These are phyloP conservation scores for Citrus hindsii DNA, from an alignment of 345 rosid genomes.

Conservation along the genomic window DNA sequence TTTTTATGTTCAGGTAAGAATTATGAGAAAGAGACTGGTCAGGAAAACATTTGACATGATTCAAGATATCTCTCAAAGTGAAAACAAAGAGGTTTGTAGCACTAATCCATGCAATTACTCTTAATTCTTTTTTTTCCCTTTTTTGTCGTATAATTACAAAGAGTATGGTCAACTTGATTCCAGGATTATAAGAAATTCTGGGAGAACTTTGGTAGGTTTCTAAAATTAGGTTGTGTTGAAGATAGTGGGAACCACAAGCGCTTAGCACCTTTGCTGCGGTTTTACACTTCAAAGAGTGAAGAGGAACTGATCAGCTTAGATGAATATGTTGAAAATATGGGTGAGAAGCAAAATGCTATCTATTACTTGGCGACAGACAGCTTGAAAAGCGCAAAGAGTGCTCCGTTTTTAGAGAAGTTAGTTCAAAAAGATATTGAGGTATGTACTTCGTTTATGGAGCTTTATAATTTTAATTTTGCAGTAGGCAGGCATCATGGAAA, in stretches of 20 bases:
- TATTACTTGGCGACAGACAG: slow-evolving; percentile 94
- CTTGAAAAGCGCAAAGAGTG: slow-evolving; percentile 86
- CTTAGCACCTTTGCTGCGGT: slow-evolving; percentile 76
- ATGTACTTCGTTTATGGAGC: neutral
- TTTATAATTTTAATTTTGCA: neutral
- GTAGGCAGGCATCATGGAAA: neutral
- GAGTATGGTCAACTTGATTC: slow-evolving; percentile 14
- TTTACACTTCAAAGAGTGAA: slow-evolving; percentile 80
- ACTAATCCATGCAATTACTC: neutral
- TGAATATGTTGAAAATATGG: slow-evolving; percentile 91
- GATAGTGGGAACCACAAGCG: slow-evolving; percentile 98
- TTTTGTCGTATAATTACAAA: neutral
- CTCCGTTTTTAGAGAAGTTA: slow-evolving; percentile 96
- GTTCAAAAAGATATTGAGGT: slow-evolving; percentile 94
- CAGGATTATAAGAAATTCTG: slow-evolving; percentile 98
- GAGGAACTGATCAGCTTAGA: slow-evolving; percentile 80
- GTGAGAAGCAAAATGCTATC: slow-evolving; percentile 90
- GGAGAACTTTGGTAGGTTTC: slow-evolving; percentile 94
- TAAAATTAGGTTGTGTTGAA: slow-evolving; percentile 92
- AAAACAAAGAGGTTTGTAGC: slow-evolving; percentile 74
- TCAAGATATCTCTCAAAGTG: slow-evolving; percentile 80
- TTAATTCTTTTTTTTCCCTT: neutral
- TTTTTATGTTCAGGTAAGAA: slow-evolving; percentile 54
- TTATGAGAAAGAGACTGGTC: slow-evolving; percentile 97
- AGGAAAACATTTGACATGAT: slow-evolving; percentile 97